A percentile compares a stretch with the other conserved stretches of the same genome.
phyloP scores from a whole-genome alignment of 202 grass and related monocot genomes.

The Brachypodium distachyon region DNA sequence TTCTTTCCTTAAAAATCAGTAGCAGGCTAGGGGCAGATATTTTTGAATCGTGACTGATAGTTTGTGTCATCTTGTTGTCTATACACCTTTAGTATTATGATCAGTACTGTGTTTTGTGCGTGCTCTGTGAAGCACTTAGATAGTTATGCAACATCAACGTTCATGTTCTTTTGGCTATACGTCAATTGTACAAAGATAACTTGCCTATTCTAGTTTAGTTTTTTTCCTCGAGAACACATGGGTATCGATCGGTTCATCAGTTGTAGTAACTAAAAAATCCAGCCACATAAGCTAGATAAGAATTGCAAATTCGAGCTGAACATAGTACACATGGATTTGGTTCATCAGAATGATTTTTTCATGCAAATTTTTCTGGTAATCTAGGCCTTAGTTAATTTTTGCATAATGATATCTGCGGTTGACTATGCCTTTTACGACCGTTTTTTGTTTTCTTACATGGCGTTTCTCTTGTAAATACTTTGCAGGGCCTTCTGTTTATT shows the following conservation, averaged over 20 bases:
- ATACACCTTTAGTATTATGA: not conserved
- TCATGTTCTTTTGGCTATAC: not conserved
- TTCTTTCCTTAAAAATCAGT: not conserved
- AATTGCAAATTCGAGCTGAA: not conserved
- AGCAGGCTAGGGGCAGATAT: not conserved
- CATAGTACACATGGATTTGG: not conserved
- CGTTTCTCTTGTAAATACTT: slow-evolving; percentile 13
- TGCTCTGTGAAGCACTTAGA: not conserved
- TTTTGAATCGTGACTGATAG: not conserved
- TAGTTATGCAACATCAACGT: not conserved
- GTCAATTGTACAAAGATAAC: not conserved
- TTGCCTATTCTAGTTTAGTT: not conserved
- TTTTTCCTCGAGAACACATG: not conserved
- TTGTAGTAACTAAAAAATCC: not conserved
- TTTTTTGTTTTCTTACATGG: not conserved
- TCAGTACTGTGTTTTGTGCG: not conserved
- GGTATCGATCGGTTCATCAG: not conserved
- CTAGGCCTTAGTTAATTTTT: not conserved
- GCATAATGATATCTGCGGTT: not conserved
- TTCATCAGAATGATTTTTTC: not conserved
- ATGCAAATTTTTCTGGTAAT: not conserved
- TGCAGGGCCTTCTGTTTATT: slow-evolving; percentile 86
- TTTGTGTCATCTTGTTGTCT: not conserved
- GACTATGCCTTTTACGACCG: not conserved
- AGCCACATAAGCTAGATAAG: not conserved